phyloP scores from a whole-genome alignment of 352 stramenopile species.

The Pythium rhizo-oryzae region DNA sequence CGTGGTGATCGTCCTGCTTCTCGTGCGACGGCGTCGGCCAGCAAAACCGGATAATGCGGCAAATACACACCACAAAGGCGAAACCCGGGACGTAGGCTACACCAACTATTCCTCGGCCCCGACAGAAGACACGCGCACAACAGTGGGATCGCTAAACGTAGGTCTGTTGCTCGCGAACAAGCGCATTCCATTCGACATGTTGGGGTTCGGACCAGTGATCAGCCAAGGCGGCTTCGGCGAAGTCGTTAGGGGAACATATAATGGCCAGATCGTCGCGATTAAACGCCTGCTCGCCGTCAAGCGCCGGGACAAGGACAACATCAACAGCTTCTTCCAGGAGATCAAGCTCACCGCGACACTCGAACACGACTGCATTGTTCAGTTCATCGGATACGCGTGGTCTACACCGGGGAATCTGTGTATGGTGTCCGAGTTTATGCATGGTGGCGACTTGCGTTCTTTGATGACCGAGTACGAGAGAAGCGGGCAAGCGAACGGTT shows the following conservation, averaged over 20 bases:
- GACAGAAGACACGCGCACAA: background rate
- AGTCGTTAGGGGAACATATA: background rate
- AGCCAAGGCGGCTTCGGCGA: background rate
- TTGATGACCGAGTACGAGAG: background rate
- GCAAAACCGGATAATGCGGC: too few species aligned
- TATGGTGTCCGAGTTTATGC: slow-evolving; percentile 9
- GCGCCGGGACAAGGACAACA: background rate
- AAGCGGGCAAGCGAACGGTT: background rate
- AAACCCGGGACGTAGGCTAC: too few species aligned
- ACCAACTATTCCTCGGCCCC: too few species aligned
- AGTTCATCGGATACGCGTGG: slow-evolving; percentile 6
- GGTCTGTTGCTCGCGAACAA: too few species aligned
- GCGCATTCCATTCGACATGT: background rate
- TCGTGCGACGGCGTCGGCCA: too few species aligned
- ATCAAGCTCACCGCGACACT: background rate
- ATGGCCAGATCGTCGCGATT: background rate
- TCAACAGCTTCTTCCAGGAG: background rate
- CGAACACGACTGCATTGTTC: background rate
- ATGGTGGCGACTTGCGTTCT: background rate
- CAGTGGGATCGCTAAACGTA: background rate
- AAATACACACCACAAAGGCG: too few species aligned
- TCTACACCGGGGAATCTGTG: background rate
- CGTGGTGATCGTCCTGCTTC: too few species aligned
- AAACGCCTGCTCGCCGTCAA: too few species aligned
- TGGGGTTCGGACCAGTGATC: background rate